Evolutionary conservation across 169 alveolate genomes (phyloP).

Genomic region (Plasmodium blacklocki): DNA sequence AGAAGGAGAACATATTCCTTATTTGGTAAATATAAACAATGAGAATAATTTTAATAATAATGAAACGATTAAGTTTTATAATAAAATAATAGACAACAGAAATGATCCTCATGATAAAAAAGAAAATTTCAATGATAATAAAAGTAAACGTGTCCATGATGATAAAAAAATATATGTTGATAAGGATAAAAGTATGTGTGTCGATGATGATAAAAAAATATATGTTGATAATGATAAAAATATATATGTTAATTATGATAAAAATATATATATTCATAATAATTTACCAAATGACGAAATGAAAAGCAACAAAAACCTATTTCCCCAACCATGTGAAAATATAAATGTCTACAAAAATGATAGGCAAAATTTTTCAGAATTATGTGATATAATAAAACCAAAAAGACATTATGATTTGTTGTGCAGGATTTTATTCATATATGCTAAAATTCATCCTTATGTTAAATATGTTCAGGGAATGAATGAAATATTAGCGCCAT

Average conservation of each 20-base stretch:
- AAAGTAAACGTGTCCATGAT: neutral
- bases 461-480: constrained; percentile 91
- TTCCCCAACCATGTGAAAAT: neutral
- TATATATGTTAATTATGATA: neutral
- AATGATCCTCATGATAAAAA: neutral
- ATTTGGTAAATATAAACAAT: constrained; percentile 32
- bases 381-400: constrained; percentile 71
- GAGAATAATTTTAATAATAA: neutral
- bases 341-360: too few species aligned
- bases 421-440: constrained; percentile 86
- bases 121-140: neutral
- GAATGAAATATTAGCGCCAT: constrained; percentile 90
- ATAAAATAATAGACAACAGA: neutral
- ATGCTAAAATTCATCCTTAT: constrained; percentile 87
- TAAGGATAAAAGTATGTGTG: too few species aligned
- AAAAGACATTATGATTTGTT: constrained; percentile 80
- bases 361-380: constrained; percentile 14
- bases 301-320: neutral
- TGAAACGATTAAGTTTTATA: neutral
- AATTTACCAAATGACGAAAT: neutral
- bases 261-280: neutral
- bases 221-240: neutral
- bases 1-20: constrained; percentile 61
- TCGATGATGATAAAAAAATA: neutral
- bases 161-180: neutral